Percentiles rank a stretch among this genome's conserved stretches.
Evolutionary conservation across 208 protist genomes (phyloP).

Genomic region (Tritrichomonas musculus): DNA sequence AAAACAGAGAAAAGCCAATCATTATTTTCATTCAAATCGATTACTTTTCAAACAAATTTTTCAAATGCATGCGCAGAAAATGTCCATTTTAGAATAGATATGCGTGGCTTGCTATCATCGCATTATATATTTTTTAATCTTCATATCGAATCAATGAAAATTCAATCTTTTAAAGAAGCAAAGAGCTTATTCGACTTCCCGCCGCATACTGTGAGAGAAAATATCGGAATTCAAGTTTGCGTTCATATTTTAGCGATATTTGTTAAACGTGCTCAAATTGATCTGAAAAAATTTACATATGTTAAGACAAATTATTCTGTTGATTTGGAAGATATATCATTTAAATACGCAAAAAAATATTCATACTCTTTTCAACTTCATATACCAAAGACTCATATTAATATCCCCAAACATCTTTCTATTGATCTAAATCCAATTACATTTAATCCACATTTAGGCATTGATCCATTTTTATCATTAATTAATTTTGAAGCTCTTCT

Average conservation of each 20-base stretch:
- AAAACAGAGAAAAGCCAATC: neutral
- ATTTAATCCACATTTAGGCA: neutral
- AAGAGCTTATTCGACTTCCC: neutral
- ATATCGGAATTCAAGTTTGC: neutral
- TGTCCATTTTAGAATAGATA: neutral
- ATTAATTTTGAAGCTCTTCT: neutral
- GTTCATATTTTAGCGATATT: no score
- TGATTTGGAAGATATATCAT: neutral
- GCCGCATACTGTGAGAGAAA: neutral
- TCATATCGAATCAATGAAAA: neutral
- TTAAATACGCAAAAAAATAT: neutral
- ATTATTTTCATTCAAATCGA: neutral
- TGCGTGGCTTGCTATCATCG: neutral
- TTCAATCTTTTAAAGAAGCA: neutral
- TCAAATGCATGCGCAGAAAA: neutral
- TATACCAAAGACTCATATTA: neutral
- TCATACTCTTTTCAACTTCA: neutral
- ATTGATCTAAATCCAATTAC: neutral
- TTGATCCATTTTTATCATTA: constrained; percentile 13
- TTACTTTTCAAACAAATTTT: neutral
- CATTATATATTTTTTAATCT: neutral
- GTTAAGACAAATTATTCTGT: neutral
- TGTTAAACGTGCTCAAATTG: no score
- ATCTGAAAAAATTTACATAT: neutral
- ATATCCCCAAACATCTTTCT: neutral